Conservation (phyloP, 208 protist species). For the Crithidia brevicula region DNA sequence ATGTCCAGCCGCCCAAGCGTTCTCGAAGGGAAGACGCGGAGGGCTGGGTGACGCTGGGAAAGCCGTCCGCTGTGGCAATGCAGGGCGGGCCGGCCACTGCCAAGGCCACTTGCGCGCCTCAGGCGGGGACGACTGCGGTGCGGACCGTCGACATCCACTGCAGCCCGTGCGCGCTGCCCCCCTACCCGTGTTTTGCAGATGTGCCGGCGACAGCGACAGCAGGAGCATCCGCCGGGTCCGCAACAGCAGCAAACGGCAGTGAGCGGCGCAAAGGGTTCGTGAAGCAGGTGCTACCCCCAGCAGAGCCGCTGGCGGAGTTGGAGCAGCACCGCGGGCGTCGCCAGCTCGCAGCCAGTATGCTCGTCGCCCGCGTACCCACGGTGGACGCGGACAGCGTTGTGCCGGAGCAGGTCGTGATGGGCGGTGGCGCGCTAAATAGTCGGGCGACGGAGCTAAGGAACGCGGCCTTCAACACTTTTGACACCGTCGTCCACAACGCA, state of each 20-base stretch:
- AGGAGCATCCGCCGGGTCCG: neutral
- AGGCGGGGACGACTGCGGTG: neutral
- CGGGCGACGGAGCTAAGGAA: conserved; percentile 1
- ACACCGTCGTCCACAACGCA: conserved; percentile 49
- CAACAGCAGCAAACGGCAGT: neutral
- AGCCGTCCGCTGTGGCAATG: neutral
- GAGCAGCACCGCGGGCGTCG: conserved; percentile 24
- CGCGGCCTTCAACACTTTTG: conserved; percentile 61
- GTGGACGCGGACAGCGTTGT: conserved; percentile 61
- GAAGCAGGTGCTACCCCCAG: conserved; percentile 38
- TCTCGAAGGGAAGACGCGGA: conserved; percentile 27
- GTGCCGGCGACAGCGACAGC: neutral
- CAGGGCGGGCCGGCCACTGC: neutral
- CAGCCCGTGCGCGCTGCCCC: conserved; percentile 29
- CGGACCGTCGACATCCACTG: conserved; percentile 25
- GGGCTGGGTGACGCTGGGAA: conserved; percentile 47
- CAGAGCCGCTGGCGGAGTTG: conserved; percentile 45
- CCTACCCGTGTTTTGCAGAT: conserved; percentile 54
- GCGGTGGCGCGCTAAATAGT: neutral
- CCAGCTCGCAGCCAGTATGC: conserved; percentile 32
- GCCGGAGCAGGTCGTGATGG: conserved; percentile 38
- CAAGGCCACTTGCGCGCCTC: neutral
- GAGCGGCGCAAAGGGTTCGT: conserved; percentile 20
- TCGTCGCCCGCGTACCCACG: conserved; percentile 40
- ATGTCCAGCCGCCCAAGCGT: neutral